phyloP scores from a whole-genome alignment of 1,139 yeast species.

The Yamadazyma blattariae region DNA sequence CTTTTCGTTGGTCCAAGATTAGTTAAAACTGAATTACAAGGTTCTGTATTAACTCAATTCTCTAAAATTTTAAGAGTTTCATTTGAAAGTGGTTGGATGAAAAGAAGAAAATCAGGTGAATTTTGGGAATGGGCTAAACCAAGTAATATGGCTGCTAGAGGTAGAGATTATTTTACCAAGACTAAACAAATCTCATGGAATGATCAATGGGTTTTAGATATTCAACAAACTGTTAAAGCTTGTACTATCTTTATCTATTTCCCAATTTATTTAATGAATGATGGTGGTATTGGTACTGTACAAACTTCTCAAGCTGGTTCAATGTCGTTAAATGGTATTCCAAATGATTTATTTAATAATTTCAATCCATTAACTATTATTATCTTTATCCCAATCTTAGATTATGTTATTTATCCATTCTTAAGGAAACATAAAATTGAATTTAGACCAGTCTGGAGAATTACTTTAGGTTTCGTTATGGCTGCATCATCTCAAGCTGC shows the following conservation, averaged over 20 bases:
- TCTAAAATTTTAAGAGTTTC: conserved; percentile 38
- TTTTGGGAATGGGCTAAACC: conserved; percentile 62
- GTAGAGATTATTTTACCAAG: conserved; percentile 25
- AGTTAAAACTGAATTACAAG: conserved; percentile 38
- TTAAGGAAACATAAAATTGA: conserved; percentile 45
- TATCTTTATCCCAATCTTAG: conserved; percentile 61
- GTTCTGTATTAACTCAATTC: conserved; percentile 47
- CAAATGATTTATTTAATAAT: conserved; percentile 67
- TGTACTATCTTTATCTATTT: conserved; percentile 64
- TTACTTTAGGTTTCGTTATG: conserved; percentile 33
- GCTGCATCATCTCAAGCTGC: conserved; percentile 39
- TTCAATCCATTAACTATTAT: conserved; percentile 69
- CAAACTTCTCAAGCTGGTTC: conserved; percentile 67
- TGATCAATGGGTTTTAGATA: conserved; percentile 61
- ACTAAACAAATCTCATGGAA: conserved; percentile 43
- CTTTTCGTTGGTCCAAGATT: conserved; percentile 35
- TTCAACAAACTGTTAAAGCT: conserved; percentile 55
- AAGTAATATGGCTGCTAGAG: conserved; percentile 42
- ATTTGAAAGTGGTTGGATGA: conserved; percentile 37
- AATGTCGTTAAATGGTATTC: conserved; percentile 64
- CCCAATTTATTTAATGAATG: conserved; percentile 60
- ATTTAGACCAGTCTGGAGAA: conserved; percentile 37
- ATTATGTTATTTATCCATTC: conserved; percentile 56
- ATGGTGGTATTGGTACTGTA: conserved; percentile 62
- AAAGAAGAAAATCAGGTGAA: conserved; percentile 30